Conservation (phyloP, 139 green algal species). For the Chlamydomonas incerta region DNA sequence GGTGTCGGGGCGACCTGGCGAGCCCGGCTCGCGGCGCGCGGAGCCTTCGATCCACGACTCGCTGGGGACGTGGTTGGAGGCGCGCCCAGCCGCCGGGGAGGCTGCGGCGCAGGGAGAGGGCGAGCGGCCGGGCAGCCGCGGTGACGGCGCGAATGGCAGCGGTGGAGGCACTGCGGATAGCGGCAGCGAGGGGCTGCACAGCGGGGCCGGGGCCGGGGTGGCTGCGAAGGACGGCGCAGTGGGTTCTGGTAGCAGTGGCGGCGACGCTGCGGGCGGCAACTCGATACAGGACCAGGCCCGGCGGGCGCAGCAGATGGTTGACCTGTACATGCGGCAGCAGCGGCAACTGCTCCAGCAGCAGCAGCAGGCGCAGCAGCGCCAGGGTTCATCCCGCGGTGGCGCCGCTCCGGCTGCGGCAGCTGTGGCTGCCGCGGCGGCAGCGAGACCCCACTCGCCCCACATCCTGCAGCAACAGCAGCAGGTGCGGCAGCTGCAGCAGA, state of each 20-base stretch:
- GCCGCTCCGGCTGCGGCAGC: too few species aligned
- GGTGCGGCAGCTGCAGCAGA: neutral
- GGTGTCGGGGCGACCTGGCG: neutral
- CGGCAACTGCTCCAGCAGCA: neutral
- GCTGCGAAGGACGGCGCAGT: neutral
- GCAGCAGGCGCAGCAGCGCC: constrained; percentile 8
- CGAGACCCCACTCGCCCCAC: neutral
- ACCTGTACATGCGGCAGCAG: neutral
- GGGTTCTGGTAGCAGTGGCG: neutral
- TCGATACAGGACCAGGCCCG: too few species aligned
- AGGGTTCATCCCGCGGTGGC: neutral
- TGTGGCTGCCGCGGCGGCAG: neutral
- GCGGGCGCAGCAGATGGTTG: too few species aligned
- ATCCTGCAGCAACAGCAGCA: neutral
- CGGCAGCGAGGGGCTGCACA: neutral
- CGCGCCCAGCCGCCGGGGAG: too few species aligned
- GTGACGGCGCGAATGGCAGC: neutral
- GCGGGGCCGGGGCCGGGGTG: neutral
- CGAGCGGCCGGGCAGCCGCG: neutral
- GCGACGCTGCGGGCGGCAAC: neutral
- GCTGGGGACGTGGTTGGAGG: constrained; percentile 9
- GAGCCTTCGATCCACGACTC: constrained; percentile 28
- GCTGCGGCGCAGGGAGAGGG: neutral
- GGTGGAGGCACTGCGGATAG: neutral
- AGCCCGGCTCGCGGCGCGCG: neutral